A percentile compares a stretch with the other conserved stretches of the same genome.
These are phyloP conservation scores for Paraconiothyrium brasiliense DNA, from an alignment of 2,329 filamentous ascomycete genomes.

Conservation along the genomic window DNA sequence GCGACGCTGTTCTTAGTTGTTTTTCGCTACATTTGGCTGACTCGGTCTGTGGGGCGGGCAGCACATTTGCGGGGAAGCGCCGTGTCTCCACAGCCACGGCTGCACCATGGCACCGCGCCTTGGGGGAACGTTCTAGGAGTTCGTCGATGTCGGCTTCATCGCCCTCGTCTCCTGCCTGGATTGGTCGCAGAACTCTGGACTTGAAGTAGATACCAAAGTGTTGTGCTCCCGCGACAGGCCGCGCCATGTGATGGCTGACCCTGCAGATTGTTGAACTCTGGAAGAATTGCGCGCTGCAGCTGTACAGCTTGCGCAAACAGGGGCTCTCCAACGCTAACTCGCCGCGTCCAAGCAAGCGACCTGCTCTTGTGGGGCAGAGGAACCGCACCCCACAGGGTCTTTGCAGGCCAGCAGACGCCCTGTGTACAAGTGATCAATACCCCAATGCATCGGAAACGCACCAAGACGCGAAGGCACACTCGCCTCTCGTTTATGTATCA, in stretches of 20 bases:
- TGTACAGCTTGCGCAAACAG: not conserved
- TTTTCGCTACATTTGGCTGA: slow-evolving; percentile 9
- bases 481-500: slow-evolving; percentile 7
- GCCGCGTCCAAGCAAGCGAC: slow-evolving; percentile 2
- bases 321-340: slow-evolving; percentile 14
- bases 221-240: not conserved
- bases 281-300: slow-evolving; percentile 9
- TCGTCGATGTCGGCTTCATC: not conserved
- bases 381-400: slow-evolving; percentile 12
- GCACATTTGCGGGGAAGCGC: slow-evolving; percentile 13
- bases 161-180: not conserved
- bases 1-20: slow-evolving; percentile 4
- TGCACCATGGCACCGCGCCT: not conserved
- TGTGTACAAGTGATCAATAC: slow-evolving; percentile 13
- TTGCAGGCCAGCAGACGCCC: slow-evolving; percentile 6
- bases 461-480: not conserved
- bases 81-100: slow-evolving; percentile 3
- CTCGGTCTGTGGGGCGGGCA: slow-evolving; percentile 5
- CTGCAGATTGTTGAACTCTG: slow-evolving; percentile 3
- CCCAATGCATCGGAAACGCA: slow-evolving; percentile 9
- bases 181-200: not conserved
- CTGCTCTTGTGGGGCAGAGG: slow-evolving; percentile 13
- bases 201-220: not conserved
- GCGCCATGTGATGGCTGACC: not conserved
- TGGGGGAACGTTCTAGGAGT: not conserved